phyloP scores from a whole-genome alignment of 306 rosid species.

The Begonia loranthoides region DNA sequence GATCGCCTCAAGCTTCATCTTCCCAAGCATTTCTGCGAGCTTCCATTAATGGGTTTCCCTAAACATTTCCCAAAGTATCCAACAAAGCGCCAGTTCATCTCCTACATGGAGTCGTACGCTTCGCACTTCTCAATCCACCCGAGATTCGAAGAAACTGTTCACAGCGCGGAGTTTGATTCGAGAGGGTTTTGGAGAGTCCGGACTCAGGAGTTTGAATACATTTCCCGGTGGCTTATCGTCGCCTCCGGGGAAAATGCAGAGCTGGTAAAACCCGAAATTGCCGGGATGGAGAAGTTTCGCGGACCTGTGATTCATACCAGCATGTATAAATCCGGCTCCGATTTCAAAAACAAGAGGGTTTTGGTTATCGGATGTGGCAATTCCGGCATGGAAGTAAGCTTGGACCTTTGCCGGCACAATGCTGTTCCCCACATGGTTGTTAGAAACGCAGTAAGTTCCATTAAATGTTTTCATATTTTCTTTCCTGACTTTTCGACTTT shows the following conservation, averaged over 20 bases:
- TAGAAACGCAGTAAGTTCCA: constrained; percentile 60
- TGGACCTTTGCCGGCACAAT: constrained; percentile 74
- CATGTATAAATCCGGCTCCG: constrained; percentile 46
- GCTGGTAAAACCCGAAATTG: constrained; percentile 43
- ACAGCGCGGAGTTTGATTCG: constrained; percentile 33
- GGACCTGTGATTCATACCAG: constrained; percentile 47
- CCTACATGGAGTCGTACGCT: constrained; percentile 74
- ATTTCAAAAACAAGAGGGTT: constrained; percentile 40
- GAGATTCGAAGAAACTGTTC: constrained; percentile 48
- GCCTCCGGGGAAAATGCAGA: constrained; percentile 97
- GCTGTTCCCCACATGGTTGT: constrained; percentile 74
- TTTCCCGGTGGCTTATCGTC: constrained; percentile 61
- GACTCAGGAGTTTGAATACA: constrained; percentile 31
- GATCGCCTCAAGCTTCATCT: constrained; percentile 87
- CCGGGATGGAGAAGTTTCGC: constrained; percentile 40
- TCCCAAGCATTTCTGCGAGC: constrained; percentile 69
- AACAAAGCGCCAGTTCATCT: constrained; percentile 52
- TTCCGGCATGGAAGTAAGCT: constrained; percentile 99
- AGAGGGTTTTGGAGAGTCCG: constrained; percentile 37
- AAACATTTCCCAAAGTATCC: constrained; percentile 65
- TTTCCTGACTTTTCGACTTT: constrained; percentile 6
- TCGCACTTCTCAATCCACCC: constrained; percentile 46
- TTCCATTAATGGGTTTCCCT: constrained; percentile 61
- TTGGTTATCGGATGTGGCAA: constrained; percentile 89
- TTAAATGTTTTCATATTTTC: not conserved